Evolutionary conservation across 1,284 basidiomycete genomes (phyloP), one percentile per base, ranked within the genome.

Genomic region (Athelia sp.): DNA sequence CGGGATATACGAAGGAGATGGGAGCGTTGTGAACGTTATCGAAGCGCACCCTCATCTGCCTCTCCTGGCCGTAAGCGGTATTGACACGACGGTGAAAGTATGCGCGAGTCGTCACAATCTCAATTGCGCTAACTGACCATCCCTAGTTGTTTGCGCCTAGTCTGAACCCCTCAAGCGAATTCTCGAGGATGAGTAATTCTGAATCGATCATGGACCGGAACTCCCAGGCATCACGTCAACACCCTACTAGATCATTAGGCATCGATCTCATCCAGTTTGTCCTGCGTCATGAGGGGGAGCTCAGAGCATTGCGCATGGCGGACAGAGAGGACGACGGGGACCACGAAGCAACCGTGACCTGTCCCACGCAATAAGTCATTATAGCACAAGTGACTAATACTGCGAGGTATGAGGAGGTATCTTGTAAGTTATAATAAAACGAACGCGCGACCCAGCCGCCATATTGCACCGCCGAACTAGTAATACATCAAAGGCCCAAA

Each of bases 11-110:
- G 84, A 93, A 70, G 93, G 91, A 34, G 93, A 96, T 58, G 74
- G 76, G 3, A 77, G 70, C 49, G 82, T 94, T 9, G 93, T 96
- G 40, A 98, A 97, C 62, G 84, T 89, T 50, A 81, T 97, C 53
- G 90, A 93, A 63, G 83, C 82, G 1, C 93, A 97, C 60, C 94
- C 94, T 0, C 71, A 76, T 62, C 72, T 76, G 52, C 93, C 94
- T 0, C 67, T 97, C 22, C 66, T 94, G 23, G 93, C 93, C 1
- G 84, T 90, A 34, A 91, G 87, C 60, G 93, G 94, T 1, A 96
- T 98, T 52, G 94, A 97, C 64, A 74, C 78, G 6, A 92, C 90
- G 1, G 78, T 96, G 53, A 97, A 97, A 76, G 88, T 88, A 50
- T 55, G 70, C 26, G 31, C n/a, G 3, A 15, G 43, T 47, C 26